Percentiles rank a stretch among this genome's conserved stretches.
phyloP scores from a whole-genome alignment of 164 flowering plant genomes.

The grape (Vitis vinifera) region ASM3070453v1 NC_081812.1:19209001-19209500 shows the following conservation, averaged over 20 bases:
- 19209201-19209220: constrained; percentile 5
- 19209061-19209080: too few species aligned
- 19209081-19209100: too few species aligned
- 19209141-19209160: too few species aligned
- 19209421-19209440: too few species aligned
- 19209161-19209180: constrained; percentile 6
- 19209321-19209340: constrained; percentile 6
- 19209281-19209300: constrained; percentile 10
- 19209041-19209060: too few species aligned
- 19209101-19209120: not conserved
- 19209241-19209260: constrained; percentile 43
- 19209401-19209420: too few species aligned
- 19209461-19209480: too few species aligned
- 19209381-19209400: too few species aligned
- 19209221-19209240: constrained; percentile 33
- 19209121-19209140: not conserved
- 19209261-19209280: constrained; percentile 24
- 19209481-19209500: too few species aligned
- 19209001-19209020: too few species aligned
- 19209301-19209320: constrained; percentile 38
- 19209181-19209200: constrained; percentile 6
- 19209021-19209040: too few species aligned
- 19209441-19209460: too few species aligned
- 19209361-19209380: not conserved
- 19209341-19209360: constrained; percentile 1